These are phyloP conservation scores for Phtheirospermum japonicum DNA, from an alignment of 257 asterid species.

Conservation along the genomic window DNA sequence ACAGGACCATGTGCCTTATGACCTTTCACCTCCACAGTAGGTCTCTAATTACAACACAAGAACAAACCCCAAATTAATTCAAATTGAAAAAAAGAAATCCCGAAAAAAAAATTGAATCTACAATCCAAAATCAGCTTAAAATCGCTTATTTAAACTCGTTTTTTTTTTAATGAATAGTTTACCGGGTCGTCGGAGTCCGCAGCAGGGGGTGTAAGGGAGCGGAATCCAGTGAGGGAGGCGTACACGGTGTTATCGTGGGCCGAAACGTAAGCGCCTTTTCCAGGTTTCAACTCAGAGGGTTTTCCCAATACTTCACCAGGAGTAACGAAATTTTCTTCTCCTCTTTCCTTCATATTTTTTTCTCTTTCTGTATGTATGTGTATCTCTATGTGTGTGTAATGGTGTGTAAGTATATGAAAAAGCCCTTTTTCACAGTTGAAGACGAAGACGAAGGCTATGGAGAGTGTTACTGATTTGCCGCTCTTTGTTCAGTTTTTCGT, in stretches of 20 bases:
- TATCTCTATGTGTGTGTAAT: background rate
- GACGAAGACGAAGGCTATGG: no score
- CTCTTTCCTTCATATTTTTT: conserved; percentile 28
- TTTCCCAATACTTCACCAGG: conserved; percentile 90
- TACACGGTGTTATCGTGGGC: conserved; percentile 47
- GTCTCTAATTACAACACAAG: conserved; percentile 47
- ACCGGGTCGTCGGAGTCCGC: conserved; percentile 59
- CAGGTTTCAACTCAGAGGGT: conserved; percentile 62
- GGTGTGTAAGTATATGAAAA: no score
- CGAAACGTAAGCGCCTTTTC: conserved; percentile 73
- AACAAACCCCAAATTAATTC: conserved; percentile 15
- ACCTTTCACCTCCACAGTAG: conserved; percentile 79
- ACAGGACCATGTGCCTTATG: conserved; percentile 93
- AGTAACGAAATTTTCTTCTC: conserved; percentile 48
- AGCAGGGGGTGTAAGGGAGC: conserved; percentile 48
- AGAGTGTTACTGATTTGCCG: background rate
- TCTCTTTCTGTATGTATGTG: background rate
- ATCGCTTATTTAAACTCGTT: background rate
- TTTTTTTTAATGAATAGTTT: background rate
- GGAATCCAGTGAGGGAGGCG: conserved; percentile 85
- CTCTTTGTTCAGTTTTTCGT: no score
- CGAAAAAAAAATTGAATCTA: background rate
- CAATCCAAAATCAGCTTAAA: background rate
- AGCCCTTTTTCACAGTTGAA: no score
- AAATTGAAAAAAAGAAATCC: background rate